Evolutionary conservation across 495 filamentous ascomycete species (phyloP), one percentile per base, ranked within the genome.

Genomic region (Podospora conica): DNA sequence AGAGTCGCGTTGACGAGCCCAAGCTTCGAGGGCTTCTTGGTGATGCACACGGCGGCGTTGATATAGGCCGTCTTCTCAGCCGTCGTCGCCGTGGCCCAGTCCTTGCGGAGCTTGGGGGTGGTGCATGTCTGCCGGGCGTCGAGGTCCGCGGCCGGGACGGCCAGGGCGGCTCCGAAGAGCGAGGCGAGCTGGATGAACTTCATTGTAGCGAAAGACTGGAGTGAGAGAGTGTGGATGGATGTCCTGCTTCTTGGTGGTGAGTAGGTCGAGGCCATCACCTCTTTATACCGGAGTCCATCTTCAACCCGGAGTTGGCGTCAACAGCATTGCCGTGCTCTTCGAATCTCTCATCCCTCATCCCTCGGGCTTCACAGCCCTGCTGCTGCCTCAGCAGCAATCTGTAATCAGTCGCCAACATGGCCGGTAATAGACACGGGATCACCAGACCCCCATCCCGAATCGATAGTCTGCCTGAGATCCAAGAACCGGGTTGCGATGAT

Each of bases 71-170:
- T 54, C 48, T 55, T 63, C 48, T 63, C 61, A 4, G 61, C 61
- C 0, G 22, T 31, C 9, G 61, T 63, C 5, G 61, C 61, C 40
- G 20, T 29, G n/a, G 20, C 54, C 61, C 61, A 63, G 23, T 23
- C 27, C 61, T 63, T 63, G 61, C 61, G 61, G 12, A 63, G 48
- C 53, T 63, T 63, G 21, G 61, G 61, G 5, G 61, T 54, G 10
- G 21, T 55, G 48, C 61, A 63, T 20, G 61, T 55, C 22, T 63
- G 61, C 5, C 61, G 40, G 11, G 61, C 15, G 2, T 23, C 12
- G 4, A 63, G 53, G 40, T 29, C 15, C 21, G 53, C 48, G 18
- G 61, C 12, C 3, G 61, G 61, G 24, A 63, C n/a, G 4, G 61
- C 61, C 61, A 55, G 25, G 53, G 24, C 61, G 53, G 48, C 61